Evolutionary conservation across 2,329 filamentous ascomycete genomes (phyloP).

Genomic region (Onygenales sp.): DNA sequence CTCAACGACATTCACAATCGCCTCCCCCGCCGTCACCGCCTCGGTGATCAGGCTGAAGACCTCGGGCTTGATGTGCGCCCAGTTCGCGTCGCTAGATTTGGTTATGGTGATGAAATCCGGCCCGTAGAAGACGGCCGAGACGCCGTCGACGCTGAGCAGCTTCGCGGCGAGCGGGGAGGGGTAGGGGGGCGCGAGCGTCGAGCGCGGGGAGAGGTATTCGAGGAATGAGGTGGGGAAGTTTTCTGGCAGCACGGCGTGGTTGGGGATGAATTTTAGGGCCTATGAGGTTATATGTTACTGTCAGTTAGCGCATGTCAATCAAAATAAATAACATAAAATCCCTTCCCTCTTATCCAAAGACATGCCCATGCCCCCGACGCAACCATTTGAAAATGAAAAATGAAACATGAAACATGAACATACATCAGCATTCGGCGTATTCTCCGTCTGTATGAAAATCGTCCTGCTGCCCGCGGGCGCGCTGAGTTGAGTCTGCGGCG

Average conservation of each 20-base stretch:
- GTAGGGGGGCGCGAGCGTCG: constrained; percentile 78
- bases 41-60: constrained; percentile 94
- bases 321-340: too few species aligned
- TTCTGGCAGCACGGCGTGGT: constrained; percentile 73
- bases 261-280: constrained; percentile 89
- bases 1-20: constrained; percentile 61
- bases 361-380: neutral
- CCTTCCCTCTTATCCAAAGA: neutral
- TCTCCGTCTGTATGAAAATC: constrained; percentile 97
- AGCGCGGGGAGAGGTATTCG: constrained; percentile 83
- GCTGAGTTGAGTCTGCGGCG: constrained; percentile 27
- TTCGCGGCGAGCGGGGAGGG: constrained; percentile 85
- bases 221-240: constrained; percentile 66
- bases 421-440: constrained; percentile 85
- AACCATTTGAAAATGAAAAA: neutral
- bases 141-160: constrained; percentile 86
- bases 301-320: too few species aligned
- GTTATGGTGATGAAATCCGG: constrained; percentile 94
- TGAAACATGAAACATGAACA: too few species aligned
- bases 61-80: constrained; percentile 92
- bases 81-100: constrained; percentile 77
- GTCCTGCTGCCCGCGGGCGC: constrained; percentile 48
- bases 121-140: constrained; percentile 92
- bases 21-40: constrained; percentile 72
- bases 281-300: constrained; percentile 6